Conservation (phyloP, 2,329 filamentous ascomycete genomes). For the Penicillium hesseltinei region DNA sequence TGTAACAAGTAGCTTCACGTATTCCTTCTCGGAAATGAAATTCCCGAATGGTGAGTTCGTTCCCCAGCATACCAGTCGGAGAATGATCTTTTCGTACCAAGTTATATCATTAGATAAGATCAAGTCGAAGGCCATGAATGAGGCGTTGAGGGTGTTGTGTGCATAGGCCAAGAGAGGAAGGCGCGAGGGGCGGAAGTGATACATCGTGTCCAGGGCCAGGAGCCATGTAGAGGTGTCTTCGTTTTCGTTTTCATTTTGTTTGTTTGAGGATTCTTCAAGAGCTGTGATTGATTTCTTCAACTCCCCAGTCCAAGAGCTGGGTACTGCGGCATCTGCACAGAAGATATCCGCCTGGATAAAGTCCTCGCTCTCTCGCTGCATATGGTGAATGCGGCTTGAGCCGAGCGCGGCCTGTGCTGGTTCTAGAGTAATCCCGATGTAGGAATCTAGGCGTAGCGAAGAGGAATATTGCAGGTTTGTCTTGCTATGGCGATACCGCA, state of each 20-base stretch:
- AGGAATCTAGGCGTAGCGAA: not conserved
- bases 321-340: slow-evolving; percentile 51
- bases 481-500: not conserved
- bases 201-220: slow-evolving; percentile 56
- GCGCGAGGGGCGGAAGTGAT: slow-evolving; percentile 57
- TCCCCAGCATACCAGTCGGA: slow-evolving; percentile 47
- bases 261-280: not conserved
- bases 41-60: slow-evolving; percentile 52
- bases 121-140: slow-evolving; percentile 58
- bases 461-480: not conserved
- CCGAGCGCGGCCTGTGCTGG: slow-evolving; percentile 45
- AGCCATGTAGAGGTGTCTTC: slow-evolving; percentile 46
- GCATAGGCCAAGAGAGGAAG: slow-evolving; percentile 48
- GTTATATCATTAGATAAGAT: slow-evolving; percentile 35
- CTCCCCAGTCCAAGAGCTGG: slow-evolving; percentile 42
- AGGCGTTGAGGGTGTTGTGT: slow-evolving; percentile 44
- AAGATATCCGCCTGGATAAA: slow-evolving; percentile 36
- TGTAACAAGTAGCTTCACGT: slow-evolving; percentile 46
- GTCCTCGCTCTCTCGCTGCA: slow-evolving; percentile 2
- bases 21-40: slow-evolving; percentile 49
- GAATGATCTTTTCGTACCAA: slow-evolving; percentile 31
- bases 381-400: slow-evolving; percentile 11
- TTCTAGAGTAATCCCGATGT: slow-evolving; percentile 51
- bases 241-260: not conserved
- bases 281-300: slow-evolving; percentile 19